Evolutionary conservation across 495 filamentous ascomycete species (phyloP), one percentile per base, ranked within the genome.

Genomic region (Trichoderma reesei): DNA sequence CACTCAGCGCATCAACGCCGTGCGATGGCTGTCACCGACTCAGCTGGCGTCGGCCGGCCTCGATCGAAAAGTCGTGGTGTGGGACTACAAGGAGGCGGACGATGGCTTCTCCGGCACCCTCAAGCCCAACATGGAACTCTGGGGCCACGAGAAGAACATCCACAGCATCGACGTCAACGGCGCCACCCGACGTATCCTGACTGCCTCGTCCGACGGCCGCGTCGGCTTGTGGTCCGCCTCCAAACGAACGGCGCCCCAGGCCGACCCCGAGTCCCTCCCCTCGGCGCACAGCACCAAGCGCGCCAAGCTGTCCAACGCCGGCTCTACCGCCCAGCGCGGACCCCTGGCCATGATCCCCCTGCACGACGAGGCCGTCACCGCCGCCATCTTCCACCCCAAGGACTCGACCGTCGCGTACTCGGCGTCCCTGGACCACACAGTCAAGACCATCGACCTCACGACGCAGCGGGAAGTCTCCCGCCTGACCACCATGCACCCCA

Each of bases 391-490:
- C 78, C 88, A 93, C 71, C 88, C 86, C 1, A 80, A 82, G 56
- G 94, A 97, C 77, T 74, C 85, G 36, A 96, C 89, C 11, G 88
- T 98, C 33, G 93, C 88, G 39, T 97, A 98, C 80, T 92, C 91
- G 0, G 81, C 83, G 3, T 92, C 90, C 26, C 88, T 88, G 80
- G 94, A 98, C 78, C 92, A 96, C 75, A 88, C 89, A 0, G 78
- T 97, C 66, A 86, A 85, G 33, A 98, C 94, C 0, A 89, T 96
- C 83, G 94, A 98, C 78, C 84, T 98, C 13, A 83, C 89, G 0
- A 97, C 93, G 7, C 74, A 80, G 59, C 68, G 79, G 4, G 78
- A 86, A 11, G 90, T 96, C 44, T 89, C 89, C 70, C 90, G 89
- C 20, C 82, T 92, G 54, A 88, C 89, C 8, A 91, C 90, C 9